phyloP scores from a whole-genome alignment of 768 basidiomycete species.

The Hydnomerulius pinastri region DNA sequence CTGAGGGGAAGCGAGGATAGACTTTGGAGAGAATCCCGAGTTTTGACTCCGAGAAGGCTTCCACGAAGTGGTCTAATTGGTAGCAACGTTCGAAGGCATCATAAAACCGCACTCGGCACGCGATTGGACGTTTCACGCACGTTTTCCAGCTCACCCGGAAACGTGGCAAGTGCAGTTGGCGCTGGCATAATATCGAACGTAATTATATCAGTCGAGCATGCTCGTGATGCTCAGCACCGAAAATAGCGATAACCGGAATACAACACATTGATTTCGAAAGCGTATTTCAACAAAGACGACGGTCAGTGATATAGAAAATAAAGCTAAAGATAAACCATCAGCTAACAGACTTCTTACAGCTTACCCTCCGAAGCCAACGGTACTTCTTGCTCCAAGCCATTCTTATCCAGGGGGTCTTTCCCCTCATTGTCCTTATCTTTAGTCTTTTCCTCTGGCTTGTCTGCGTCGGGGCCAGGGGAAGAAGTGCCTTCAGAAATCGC shows the following conservation, averaged over 20 bases:
- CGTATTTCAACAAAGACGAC: neutral
- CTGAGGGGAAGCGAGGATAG: no score
- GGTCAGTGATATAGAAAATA: neutral
- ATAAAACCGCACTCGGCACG: no score
- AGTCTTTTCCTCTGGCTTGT: neutral
- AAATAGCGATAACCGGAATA: no score
- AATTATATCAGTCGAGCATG: neutral
- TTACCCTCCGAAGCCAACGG: constrained; percentile 10
- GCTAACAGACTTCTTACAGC: constrained; percentile 2
- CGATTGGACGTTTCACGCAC: no score
- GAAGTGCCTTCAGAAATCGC: constrained; percentile 13
- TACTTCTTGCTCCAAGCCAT: neutral
- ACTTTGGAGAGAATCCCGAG: no score
- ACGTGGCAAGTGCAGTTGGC: neutral
- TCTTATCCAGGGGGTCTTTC: neutral
- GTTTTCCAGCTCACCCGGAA: neutral
- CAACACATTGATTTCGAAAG: neutral
- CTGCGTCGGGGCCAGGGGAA: neutral
- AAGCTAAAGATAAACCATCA: neutral
- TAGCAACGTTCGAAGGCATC: no score
- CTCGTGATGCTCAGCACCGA: no score
- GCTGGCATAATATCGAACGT: neutral
- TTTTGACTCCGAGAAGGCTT: no score
- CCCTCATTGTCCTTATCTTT: neutral
- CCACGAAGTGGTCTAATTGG: no score